Conservation (phyloP, 2,329 filamentous ascomycete genomes). For the Hypoxylon sp. region DNA sequence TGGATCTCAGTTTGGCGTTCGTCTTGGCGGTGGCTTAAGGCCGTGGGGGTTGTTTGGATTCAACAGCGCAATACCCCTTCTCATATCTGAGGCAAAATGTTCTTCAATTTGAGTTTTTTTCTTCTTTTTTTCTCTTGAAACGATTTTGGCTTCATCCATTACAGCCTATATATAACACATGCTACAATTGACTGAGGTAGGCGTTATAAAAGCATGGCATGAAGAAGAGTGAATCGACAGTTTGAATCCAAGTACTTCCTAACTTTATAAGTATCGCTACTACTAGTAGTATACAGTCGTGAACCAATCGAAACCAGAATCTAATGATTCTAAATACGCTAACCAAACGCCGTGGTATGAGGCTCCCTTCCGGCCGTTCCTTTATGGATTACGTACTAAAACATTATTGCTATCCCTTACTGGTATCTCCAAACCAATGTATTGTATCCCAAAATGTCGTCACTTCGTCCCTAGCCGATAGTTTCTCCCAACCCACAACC, state of each 20-base stretch:
- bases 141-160: background rate
- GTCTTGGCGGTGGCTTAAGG: slow-evolving; percentile 3
- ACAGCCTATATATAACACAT: background rate
- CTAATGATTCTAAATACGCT: slow-evolving; percentile 4
- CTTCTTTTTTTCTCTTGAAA: no score
- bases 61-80: slow-evolving; percentile 35
- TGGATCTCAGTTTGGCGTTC: slow-evolving; percentile 23
- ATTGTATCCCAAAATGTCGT: slow-evolving; percentile 14
- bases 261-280: slow-evolving; percentile 5
- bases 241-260: background rate
- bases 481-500: background rate
- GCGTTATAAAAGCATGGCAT: background rate
- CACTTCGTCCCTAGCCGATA: slow-evolving; percentile 13
- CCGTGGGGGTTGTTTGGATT: slow-evolving; percentile 17
- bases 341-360: slow-evolving; percentile 28
- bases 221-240: background rate
- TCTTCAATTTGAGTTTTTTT: slow-evolving; percentile 9
- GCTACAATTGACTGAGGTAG: background rate
- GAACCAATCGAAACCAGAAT: background rate
- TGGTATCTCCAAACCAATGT: slow-evolving; percentile 2
- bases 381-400: slow-evolving; percentile 6
- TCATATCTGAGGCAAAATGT: slow-evolving; percentile 1
- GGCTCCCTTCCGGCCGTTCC: background rate
- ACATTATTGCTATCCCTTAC: slow-evolving; percentile 9
- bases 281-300: background rate